phyloP scores from a whole-genome alignment of 176 grass and related monocot genomes.

The Hordeum marinum region DNA sequence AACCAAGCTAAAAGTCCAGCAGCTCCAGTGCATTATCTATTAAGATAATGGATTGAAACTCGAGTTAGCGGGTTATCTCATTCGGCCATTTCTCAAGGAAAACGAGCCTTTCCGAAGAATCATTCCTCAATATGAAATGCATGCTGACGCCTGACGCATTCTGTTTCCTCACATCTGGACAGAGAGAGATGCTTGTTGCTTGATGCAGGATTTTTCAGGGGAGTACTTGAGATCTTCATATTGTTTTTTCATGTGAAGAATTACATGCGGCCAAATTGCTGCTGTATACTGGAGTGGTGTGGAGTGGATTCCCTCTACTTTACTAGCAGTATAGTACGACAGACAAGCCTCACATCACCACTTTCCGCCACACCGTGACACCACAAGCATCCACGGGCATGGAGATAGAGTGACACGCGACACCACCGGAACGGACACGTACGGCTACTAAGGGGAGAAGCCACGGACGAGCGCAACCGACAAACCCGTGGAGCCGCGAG shows the following conservation, averaged over 20 bases:
- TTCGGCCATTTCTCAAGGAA: neutral
- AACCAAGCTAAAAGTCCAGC: neutral
- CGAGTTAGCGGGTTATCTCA: too few species aligned
- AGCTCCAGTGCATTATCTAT: neutral
- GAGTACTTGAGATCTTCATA: too few species aligned
- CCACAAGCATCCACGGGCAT: slow-evolving; percentile 14
- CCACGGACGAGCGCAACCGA: slow-evolving; percentile 16
- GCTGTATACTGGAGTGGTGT: neutral
- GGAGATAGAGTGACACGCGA: neutral
- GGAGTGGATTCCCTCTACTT: neutral
- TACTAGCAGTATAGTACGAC: neutral
- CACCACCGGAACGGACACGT: slow-evolving; percentile 13
- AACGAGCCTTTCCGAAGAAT: too few species aligned
- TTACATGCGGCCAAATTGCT: slow-evolving; percentile 32
- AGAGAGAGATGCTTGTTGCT: neutral
- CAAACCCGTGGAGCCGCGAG: slow-evolving; percentile 44
- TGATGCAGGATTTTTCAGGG: neutral
- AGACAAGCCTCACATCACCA: neutral
- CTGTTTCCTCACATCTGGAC: too few species aligned
- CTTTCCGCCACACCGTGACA: neutral
- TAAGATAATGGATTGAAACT: neutral
- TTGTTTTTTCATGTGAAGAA: neutral
- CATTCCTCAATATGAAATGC: too few species aligned
- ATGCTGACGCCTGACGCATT: too few species aligned
- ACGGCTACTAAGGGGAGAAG: neutral